Percentiles rank a stretch among this genome's conserved stretches.
Evolutionary conservation across 2,329 filamentous ascomycete species (phyloP).

Genomic region (Chalara sp.): DNA sequence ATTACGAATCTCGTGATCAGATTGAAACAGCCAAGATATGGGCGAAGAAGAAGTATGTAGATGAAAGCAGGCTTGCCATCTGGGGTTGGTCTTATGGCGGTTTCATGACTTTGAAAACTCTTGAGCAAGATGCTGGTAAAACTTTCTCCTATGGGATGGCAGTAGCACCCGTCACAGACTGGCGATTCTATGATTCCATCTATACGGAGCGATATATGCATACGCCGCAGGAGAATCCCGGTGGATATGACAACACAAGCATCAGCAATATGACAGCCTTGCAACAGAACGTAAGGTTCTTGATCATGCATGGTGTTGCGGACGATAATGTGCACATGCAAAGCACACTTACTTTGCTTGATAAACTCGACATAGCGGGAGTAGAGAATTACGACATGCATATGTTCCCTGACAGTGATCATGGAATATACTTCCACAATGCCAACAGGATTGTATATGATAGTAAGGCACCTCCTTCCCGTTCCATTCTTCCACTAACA

Average conservation of each 20-base stretch:
- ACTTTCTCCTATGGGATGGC: conserved; percentile 98
- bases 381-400: conserved; percentile 96
- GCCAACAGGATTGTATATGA: conserved; percentile 88
- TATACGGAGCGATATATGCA: conserved; percentile 98
- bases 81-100: conserved; percentile 99
- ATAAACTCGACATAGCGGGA: conserved; percentile 72
- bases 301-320: conserved; percentile 92
- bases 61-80: conserved; percentile 75
- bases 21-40: conserved; percentile 85
- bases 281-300: conserved; percentile 71
- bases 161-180: conserved; percentile 96
- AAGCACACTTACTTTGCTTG: conserved; percentile 81
- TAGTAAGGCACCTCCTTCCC: conserved; percentile 52
- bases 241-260: conserved; percentile 69
- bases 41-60: conserved; percentile 75
- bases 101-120: conserved; percentile 89
- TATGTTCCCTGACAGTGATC: conserved; percentile 93
- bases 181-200: conserved; percentile 89
- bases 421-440: conserved; percentile 91
- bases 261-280: conserved; percentile 72
- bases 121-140: conserved; percentile 80
- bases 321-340: conserved; percentile 99
- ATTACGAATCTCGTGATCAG: conserved; percentile 82
- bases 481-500: conserved; percentile 26
- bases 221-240: conserved; percentile 73